phyloP scores from a whole-genome alignment of 2,329 filamentous ascomycete species.

The Pseudogymnoascus sp. region DNA sequence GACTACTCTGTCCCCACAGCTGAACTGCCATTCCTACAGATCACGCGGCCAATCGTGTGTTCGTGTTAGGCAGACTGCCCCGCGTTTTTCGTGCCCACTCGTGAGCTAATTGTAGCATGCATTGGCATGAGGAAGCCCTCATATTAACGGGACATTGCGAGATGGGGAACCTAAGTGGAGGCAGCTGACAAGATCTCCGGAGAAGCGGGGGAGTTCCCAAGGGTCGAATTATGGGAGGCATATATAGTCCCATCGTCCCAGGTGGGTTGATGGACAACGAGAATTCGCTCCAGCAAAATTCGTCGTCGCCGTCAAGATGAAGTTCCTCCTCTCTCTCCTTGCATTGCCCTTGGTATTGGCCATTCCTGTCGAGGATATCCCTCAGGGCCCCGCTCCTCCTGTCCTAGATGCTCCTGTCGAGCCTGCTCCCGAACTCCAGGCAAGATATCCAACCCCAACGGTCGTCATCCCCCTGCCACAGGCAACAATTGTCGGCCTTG shows the following conservation, averaged over 20 bases:
- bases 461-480: constrained; percentile 16
- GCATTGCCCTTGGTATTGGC: constrained; percentile 1
- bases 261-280: neutral
- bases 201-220: neutral
- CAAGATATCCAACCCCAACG: constrained; percentile 14
- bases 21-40: neutral
- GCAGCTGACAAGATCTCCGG: neutral
- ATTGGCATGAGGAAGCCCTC: neutral
- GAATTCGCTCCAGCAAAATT: constrained; percentile 1
- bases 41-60: neutral
- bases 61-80: neutral
- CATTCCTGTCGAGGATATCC: neutral
- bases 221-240: neutral
- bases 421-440: neutral
- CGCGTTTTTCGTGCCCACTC: neutral
- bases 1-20: neutral
- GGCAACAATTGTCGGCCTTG: constrained; percentile 19
- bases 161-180: neutral
- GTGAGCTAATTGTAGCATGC: neutral
- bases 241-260: neutral
- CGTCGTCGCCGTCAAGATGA: neutral
- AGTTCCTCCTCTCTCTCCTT: neutral
- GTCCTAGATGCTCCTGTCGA: neutral
- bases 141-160: neutral
- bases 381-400: neutral